A percentile compares a stretch with the other conserved stretches of the same genome.
phyloP scores from a whole-genome alignment of 768 basidiomycete species.

The Brasilioporus rufonigricans region DNA sequence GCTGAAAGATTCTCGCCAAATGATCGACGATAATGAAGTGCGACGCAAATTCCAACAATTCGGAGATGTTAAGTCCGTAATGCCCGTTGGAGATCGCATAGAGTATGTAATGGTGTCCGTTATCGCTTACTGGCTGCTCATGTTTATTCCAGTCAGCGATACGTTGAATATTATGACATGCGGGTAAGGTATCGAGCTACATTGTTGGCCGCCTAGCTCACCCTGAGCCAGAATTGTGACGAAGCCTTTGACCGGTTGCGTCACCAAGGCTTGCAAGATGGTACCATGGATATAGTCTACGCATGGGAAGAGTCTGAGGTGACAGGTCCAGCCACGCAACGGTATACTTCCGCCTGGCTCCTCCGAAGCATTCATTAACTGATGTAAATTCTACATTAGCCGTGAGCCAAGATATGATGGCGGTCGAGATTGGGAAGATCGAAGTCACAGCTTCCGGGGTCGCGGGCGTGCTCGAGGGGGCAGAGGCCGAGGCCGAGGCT shows the following conservation, averaged over 20 bases:
- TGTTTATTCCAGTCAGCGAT: slow-evolving; percentile 60
- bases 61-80: slow-evolving; percentile 85
- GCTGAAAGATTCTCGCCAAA: slow-evolving; percentile 65
- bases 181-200: slow-evolving; percentile 47
- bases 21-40: slow-evolving; percentile 83
- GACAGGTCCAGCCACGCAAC: slow-evolving; percentile 44
- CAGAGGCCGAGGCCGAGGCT: slow-evolving; percentile 38
- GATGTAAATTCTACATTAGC: slow-evolving; percentile 11
- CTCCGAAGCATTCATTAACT: not conserved
- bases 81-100: slow-evolving; percentile 56
- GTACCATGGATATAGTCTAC: slow-evolving; percentile 83
- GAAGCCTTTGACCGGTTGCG: slow-evolving; percentile 79
- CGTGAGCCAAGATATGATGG: slow-evolving; percentile 36
- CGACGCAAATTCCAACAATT: slow-evolving; percentile 83
- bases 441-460: slow-evolving; percentile 38
- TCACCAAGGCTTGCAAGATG: slow-evolving; percentile 77
- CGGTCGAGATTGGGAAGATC: slow-evolving; percentile 48
- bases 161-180: slow-evolving; percentile 93
- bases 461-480: slow-evolving; percentile 36
- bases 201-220: slow-evolving; percentile 7
- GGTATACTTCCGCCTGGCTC: slow-evolving; percentile 25
- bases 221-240: slow-evolving; percentile 56
- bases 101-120: slow-evolving; percentile 43
- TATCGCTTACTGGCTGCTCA: slow-evolving; percentile 1
- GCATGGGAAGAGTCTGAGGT: slow-evolving; percentile 76